Percentiles rank a stretch among this genome's conserved stretches.
phyloP scores from a whole-genome alignment of 176 grass and related monocot species.

The Ensete glaucum region DNA sequence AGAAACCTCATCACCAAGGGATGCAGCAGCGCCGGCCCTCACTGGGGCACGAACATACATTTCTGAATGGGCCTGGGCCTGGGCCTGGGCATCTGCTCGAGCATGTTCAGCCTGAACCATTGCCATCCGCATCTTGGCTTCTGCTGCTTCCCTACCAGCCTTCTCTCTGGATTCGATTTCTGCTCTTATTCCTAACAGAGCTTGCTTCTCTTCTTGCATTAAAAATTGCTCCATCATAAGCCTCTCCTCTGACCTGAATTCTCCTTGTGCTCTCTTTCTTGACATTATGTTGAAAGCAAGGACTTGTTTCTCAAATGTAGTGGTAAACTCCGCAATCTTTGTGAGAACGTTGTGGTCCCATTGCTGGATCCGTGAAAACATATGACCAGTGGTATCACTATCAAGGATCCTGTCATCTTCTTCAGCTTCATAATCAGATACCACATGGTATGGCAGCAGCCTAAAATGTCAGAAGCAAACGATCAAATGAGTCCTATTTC shows the following conservation, averaged over 20 bases:
- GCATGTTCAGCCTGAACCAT: conserved; percentile 53
- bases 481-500: background rate
- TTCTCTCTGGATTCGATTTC: conserved; percentile 73
- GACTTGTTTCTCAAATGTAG: conserved; percentile 94
- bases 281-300: conserved; percentile 99
- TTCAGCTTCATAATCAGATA: conserved; percentile 97
- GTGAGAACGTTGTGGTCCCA: conserved; percentile 97
- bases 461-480: conserved; percentile 18
- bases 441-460: conserved; percentile 95
- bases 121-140: conserved; percentile 62
- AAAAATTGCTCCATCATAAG: conserved; percentile 90
- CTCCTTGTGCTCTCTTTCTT: conserved; percentile 63
- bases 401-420: conserved; percentile 93
- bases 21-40: conserved; percentile 43
- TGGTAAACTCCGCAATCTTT: conserved; percentile 90
- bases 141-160: conserved; percentile 64
- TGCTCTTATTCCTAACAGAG: conserved; percentile 37
- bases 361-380: conserved; percentile 80
- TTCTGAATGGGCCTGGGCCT: conserved; percentile 57
- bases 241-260: conserved; percentile 92
- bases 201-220: conserved; percentile 69
- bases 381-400: conserved; percentile 58
- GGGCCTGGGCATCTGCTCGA: conserved; percentile 47
- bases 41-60: conserved; percentile 48
- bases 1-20: conserved; percentile 38